Evolutionary conservation across 78 protist genomes (phyloP).

Genomic region (Speleostelium caveatum): DNA sequence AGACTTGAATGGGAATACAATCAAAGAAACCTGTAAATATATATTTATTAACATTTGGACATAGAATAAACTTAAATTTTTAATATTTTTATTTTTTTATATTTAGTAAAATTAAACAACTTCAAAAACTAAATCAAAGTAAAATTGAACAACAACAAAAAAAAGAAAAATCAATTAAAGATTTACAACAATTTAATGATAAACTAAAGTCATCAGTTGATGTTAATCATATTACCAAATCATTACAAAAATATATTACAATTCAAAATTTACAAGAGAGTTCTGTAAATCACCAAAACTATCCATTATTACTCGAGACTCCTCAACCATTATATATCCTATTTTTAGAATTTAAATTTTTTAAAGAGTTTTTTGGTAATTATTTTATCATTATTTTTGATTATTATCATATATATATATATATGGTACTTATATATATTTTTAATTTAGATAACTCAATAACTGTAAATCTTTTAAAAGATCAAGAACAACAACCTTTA

Average conservation of each 20-base stretch:
- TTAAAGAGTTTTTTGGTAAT: conserved; percentile 14
- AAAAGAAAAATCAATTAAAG: background rate
- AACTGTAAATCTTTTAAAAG: background rate
- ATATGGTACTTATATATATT: too few relatives aligned
- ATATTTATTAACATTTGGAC: background rate
- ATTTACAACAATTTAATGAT: conserved; percentile 15
- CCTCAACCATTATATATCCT: conserved; percentile 42
- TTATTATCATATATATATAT: too few relatives aligned
- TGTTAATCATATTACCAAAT: background rate
- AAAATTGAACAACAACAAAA: background rate
- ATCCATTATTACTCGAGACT: conserved; percentile 12
- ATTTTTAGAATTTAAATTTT: conserved; percentile 16
- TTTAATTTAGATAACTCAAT: conserved; percentile 1
- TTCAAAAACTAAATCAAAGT: background rate
- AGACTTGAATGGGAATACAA: conserved; percentile 64
- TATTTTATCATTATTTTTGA: too few relatives aligned
- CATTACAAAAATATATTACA: conserved; percentile 27
- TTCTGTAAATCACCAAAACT: too few relatives aligned
- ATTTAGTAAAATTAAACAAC: conserved; percentile 15
- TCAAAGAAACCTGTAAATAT: conserved; percentile 13
- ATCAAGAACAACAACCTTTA: background rate
- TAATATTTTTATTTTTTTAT: background rate
- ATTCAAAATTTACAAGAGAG: background rate
- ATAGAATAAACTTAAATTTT: background rate
- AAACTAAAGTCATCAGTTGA: conserved; percentile 12